phyloP scores from a whole-genome alignment of 257 asterid species.

The Solanum appendiculatum region DNA sequence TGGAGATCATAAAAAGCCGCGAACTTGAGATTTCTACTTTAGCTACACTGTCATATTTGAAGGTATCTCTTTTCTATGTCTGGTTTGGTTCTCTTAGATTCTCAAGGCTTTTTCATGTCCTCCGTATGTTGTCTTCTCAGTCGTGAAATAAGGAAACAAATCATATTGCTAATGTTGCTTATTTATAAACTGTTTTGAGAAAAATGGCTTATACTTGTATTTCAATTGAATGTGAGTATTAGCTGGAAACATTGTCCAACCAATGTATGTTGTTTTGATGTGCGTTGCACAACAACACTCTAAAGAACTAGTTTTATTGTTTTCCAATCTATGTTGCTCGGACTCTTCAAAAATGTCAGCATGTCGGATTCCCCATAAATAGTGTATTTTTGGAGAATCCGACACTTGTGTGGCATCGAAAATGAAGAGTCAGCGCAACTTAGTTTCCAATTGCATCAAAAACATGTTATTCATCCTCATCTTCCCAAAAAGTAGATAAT shows the following conservation, averaged over 20 bases:
- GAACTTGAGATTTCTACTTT: slow-evolving; percentile 73
- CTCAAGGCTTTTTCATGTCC: neutral
- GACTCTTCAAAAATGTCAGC: neutral
- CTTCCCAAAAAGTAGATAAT: neutral
- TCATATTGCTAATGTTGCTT: neutral
- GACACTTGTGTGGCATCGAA: too few relatives aligned
- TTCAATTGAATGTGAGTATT: neutral
- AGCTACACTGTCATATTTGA: slow-evolving; percentile 58
- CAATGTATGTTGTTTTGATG: neutral
- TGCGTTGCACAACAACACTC: neutral
- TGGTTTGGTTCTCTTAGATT: neutral
- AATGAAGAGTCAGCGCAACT: too few relatives aligned
- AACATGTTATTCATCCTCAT: neutral
- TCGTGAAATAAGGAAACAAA: neutral
- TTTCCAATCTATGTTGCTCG: neutral
- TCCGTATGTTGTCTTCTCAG: neutral
- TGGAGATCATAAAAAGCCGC: slow-evolving; percentile 31
- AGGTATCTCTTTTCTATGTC: slow-evolving; percentile 27
- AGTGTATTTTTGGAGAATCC: too few relatives aligned
- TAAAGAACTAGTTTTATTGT: neutral
- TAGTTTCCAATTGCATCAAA: neutral
- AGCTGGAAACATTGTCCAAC: neutral
- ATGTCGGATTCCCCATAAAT: too few relatives aligned
- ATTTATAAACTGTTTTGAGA: neutral
- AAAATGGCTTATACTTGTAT: neutral